These are phyloP conservation scores for Trypanosoma vivax DNA, from an alignment of 208 protist species.

Conservation along the genomic window DNA sequence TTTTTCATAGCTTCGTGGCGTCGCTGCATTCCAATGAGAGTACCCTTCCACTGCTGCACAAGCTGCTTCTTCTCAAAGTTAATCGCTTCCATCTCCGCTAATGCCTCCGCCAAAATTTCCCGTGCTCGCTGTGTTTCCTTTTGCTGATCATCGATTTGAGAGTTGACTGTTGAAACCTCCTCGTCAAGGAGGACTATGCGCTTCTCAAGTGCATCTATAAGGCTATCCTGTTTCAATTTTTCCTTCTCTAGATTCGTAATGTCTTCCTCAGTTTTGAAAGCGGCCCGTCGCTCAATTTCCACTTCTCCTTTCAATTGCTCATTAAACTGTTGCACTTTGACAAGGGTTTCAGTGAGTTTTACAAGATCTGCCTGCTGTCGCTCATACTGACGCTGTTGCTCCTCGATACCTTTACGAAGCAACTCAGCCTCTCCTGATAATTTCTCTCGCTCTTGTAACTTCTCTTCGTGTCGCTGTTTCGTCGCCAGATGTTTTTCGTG, in stretches of 20 bases:
- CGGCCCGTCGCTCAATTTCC: slow-evolving; percentile 88
- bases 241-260: slow-evolving; percentile 90
- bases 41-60: slow-evolving; percentile 91
- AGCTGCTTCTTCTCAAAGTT: slow-evolving; percentile 94
- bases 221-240: slow-evolving; percentile 90
- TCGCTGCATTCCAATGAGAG: slow-evolving; percentile 91
- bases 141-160: slow-evolving; percentile 84
- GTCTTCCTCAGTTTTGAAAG: slow-evolving; percentile 94
- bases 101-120: slow-evolving; percentile 88
- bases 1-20: slow-evolving; percentile 90
- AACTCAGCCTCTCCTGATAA: slow-evolving; percentile 42
- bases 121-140: slow-evolving; percentile 84
- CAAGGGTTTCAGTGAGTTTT: slow-evolving; percentile 86
- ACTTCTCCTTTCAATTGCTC: slow-evolving; percentile 91
- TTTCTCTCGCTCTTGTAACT: slow-evolving; percentile 58
- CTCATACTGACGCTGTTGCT: slow-evolving; percentile 83
- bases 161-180: slow-evolving; percentile 64
- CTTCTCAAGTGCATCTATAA: slow-evolving; percentile 86
- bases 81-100: slow-evolving; percentile 92
- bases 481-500: slow-evolving; percentile 80
- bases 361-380: slow-evolving; percentile 87
- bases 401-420: slow-evolving; percentile 76
- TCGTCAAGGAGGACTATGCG: slow-evolving; percentile 82
- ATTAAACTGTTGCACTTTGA: slow-evolving; percentile 93
- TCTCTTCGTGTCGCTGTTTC: slow-evolving; percentile 78